These are phyloP conservation scores for Geotrichum citri-aurantii DNA, from an alignment of 1,139 yeast species.

Conservation along the genomic window DNA sequence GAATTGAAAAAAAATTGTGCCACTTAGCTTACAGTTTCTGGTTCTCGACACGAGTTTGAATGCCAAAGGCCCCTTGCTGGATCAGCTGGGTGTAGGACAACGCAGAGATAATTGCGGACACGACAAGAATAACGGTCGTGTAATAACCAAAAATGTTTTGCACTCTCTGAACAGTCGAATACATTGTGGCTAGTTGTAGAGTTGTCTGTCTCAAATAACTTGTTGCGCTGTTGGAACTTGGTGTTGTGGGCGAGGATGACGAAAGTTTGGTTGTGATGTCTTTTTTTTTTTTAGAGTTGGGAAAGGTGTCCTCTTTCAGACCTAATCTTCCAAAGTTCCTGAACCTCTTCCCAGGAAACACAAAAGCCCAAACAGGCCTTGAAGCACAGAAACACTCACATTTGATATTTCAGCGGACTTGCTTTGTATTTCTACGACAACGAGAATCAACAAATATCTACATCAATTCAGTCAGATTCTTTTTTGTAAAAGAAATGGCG, in stretches of 20 bases:
- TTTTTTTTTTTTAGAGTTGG: neutral
- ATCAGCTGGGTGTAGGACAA: conserved; percentile 31
- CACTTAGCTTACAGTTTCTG: conserved; percentile 15
- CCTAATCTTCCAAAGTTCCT: neutral
- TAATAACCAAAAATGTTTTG: conserved; percentile 31
- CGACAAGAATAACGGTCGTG: conserved; percentile 29
- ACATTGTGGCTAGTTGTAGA: conserved; percentile 15
- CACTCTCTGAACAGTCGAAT: conserved; percentile 21
- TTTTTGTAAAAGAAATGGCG: neutral
- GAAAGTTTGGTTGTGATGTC: neutral
- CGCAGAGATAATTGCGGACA: conserved; percentile 29
- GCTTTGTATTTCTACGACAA: neutral
- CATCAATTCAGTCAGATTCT: neutral
- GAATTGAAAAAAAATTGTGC: neutral
- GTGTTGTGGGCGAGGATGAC: neutral
- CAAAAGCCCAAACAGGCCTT: neutral
- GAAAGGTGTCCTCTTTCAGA: neutral
- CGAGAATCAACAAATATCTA: neutral
- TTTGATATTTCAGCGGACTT: neutral
- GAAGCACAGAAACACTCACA: neutral
- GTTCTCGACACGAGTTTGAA: conserved; percentile 24
- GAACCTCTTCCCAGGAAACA: neutral
- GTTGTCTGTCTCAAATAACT: neutral
- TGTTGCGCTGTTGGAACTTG: neutral
- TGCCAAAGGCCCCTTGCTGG: conserved; percentile 27